Evolutionary conservation across 148 eudicot genomes (phyloP).

Genomic region (Arbutus unedo): DNA sequence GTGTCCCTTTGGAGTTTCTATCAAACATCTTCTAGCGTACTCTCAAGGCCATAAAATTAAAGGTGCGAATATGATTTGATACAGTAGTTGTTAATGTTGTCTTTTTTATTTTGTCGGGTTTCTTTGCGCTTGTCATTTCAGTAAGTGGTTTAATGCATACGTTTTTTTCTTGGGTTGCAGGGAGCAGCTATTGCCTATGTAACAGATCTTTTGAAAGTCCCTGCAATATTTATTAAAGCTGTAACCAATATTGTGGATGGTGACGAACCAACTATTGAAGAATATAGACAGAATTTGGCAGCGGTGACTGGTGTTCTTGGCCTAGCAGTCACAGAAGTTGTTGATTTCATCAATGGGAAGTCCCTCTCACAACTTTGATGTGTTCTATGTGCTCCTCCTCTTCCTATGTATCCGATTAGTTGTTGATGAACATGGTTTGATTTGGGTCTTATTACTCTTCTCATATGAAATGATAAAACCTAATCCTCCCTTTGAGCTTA

Average conservation of each 20-base stretch:
- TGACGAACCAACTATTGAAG: slow-evolving; percentile 81
- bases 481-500: neutral
- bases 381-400: neutral
- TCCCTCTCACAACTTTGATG: slow-evolving; percentile 62
- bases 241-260: slow-evolving; percentile 92
- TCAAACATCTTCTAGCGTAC: neutral
- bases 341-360: slow-evolving; percentile 79
- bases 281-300: slow-evolving; percentile 68
- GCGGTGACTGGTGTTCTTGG: slow-evolving; percentile 72
- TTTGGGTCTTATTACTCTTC: neutral
- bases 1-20: neutral
- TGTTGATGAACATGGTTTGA: neutral
- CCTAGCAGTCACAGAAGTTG: slow-evolving; percentile 47
- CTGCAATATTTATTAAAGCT: slow-evolving; percentile 75
- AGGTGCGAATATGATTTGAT: neutral
- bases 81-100: neutral
- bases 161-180: slow-evolving; percentile 38
- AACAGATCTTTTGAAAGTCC: slow-evolving; percentile 79
- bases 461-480: neutral
- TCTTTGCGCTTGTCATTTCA: neutral
- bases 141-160: neutral
- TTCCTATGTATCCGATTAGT: neutral
- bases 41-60: neutral
- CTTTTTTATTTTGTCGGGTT: neutral
- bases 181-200: slow-evolving; percentile 96